phyloP scores from a whole-genome alignment of 306 rosid genomes.

The Pterocarpus santalinus region DNA sequence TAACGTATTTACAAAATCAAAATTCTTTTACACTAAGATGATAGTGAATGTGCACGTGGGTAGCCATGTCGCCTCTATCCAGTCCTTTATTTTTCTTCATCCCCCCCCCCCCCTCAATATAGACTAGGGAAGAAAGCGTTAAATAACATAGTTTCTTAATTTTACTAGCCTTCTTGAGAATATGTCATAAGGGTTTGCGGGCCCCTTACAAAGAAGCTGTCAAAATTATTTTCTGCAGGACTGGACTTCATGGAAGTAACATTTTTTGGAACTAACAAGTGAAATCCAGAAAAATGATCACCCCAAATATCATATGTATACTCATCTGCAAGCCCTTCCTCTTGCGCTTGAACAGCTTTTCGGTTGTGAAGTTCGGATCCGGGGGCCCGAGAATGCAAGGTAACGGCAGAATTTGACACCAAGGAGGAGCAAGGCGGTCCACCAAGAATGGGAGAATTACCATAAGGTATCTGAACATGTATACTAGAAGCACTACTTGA shows the following conservation, averaged over 20 bases:
- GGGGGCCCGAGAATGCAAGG: conserved; percentile 76
- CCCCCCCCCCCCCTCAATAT: not conserved
- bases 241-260: conserved; percentile 62
- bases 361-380: conserved; percentile 63
- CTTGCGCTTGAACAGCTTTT: conserved; percentile 52
- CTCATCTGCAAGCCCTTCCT: conserved; percentile 60
- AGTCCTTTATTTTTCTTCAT: conserved; percentile 1
- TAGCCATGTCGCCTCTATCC: not conserved
- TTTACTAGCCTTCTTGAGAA: conserved; percentile 65
- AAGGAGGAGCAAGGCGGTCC: conserved; percentile 46
- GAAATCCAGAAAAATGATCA: conserved; percentile 82
- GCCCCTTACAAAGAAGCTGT: conserved; percentile 90
- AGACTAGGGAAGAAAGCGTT: conserved; percentile 24
- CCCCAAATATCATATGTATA: conserved; percentile 97
- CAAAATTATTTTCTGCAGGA: conserved; percentile 61
- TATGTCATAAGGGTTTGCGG: conserved; percentile 71
- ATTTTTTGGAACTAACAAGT: conserved; percentile 64
- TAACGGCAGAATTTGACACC: conserved; percentile 59
- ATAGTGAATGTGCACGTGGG: conserved; percentile 28
- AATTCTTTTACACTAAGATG: conserved; percentile 23
- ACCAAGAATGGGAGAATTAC: conserved; percentile 57
- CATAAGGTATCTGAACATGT: conserved; percentile 62
- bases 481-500: conserved; percentile 48
- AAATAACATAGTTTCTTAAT: conserved; percentile 34
- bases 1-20: conserved; percentile 21